A percentile compares a stretch with the other conserved stretches of the same genome.
These are phyloP conservation scores for Saccharomyces kudriavzevii DNA, from an alignment of 805 yeast species.

Conservation along the genomic window DNA sequence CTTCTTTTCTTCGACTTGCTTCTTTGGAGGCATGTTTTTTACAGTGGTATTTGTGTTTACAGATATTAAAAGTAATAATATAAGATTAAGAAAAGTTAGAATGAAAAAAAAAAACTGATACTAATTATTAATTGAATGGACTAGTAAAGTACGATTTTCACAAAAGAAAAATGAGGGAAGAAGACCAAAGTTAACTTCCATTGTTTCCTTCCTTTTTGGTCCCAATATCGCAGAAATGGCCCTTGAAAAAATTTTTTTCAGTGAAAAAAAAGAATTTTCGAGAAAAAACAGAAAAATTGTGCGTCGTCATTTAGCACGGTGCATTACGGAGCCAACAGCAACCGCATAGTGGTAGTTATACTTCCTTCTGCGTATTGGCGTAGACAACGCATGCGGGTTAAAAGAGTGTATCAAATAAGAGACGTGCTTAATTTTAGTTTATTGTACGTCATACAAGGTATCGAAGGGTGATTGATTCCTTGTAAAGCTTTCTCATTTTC, in stretches of 20 bases:
- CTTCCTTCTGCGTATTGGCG: neutral
- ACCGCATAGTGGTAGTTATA: neutral
- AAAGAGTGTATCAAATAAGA: neutral
- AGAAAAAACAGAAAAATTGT: neutral
- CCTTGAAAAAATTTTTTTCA: neutral
- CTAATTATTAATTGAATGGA: neutral
- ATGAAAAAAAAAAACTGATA: neutral
- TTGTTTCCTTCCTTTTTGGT: neutral
- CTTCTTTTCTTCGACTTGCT: slow-evolving; percentile 47
- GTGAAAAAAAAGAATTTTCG: neutral
- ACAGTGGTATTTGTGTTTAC: neutral
- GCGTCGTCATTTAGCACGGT: neutral
- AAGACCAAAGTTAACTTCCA: neutral
- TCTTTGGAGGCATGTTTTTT: slow-evolving; percentile 33
- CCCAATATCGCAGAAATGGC: neutral
- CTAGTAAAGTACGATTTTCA: neutral
- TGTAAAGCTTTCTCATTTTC: neutral
- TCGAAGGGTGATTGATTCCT: neutral
- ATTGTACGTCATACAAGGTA: neutral
- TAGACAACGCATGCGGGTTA: neutral
- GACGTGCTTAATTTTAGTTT: neutral
- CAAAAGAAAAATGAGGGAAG: neutral
- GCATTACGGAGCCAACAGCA: neutral
- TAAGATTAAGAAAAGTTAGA: neutral
- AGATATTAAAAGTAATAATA: neutral